Percentiles rank a stretch among this genome's conserved stretches.
Evolutionary conservation across 139 green algal species (phyloP).

Genomic region (Ulvella scutata): DNA sequence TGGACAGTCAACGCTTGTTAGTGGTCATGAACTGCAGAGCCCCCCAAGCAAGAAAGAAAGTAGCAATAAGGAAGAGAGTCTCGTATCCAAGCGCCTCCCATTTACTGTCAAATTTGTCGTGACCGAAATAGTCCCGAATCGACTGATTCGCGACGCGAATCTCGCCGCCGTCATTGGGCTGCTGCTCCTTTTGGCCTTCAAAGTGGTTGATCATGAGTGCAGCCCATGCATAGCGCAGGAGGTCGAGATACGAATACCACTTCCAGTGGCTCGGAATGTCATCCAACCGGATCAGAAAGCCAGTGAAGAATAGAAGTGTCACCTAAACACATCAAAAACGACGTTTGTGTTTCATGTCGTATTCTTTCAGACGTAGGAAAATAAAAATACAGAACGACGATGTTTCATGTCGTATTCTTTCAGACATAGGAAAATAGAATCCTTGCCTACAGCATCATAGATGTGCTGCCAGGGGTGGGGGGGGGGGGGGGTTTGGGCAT

Average conservation of each 20-base stretch:
- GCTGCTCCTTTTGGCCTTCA: background rate
- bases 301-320: conserved; percentile 42
- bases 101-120: conserved; percentile 26
- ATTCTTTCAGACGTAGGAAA: background rate
- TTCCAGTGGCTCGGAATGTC: conserved; percentile 42
- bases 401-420: background rate
- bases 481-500: background rate
- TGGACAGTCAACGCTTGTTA: conserved; percentile 19
- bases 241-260: conserved; percentile 27
- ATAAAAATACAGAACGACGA: background rate
- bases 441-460: conserved; percentile 21
- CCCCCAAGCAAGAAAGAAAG: conserved; percentile 26
- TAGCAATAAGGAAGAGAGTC: conserved; percentile 28
- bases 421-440: background rate
- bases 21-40: conserved; percentile 32
- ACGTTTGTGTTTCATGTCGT: background rate
- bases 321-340: background rate
- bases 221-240: conserved; percentile 35
- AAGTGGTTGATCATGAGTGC: conserved; percentile 47
- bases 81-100: conserved; percentile 46
- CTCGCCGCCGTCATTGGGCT: background rate
- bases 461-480: conserved; percentile 11
- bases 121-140: conserved; percentile 37
- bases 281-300: conserved; percentile 39
- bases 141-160: conserved; percentile 4